Base-by-base conservation (phyloP, 371 early-diverging fungal genomes). In the Zancudomyces culisetae region DNA sequence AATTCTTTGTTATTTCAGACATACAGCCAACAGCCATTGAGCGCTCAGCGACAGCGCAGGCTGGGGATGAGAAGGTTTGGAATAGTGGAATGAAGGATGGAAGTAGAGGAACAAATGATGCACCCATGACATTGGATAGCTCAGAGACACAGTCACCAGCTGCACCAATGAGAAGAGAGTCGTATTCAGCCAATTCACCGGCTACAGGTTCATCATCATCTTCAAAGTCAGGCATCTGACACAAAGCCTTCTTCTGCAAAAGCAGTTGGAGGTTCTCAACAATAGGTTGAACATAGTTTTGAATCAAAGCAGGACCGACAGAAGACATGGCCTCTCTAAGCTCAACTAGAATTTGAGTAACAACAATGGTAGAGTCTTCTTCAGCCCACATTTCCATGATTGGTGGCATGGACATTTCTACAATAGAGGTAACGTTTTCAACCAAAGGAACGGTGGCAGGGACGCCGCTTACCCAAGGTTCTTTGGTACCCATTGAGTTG, bases 11-110 rank as follows among this genome's bases (percentile, higher is more conserved):
- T 27, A 82, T 74, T 64, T 92, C 93, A 26, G 86, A 87, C 26
- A 92, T 62, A 41, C 81, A 81, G 3, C 90, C 93, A 43, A 89
- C 73, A 2, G 88, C 83, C 87, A 90, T 89, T 23, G 85, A 80
- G 24, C 93, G 79, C 56, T 92, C 90, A 30, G 78, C 67, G 19
- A 75, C 58, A 1, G 83, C 69, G 46, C 58, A 68, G 54, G 77
- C 70, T 2, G 81, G 70, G 58, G 74, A 73, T 61, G 85, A 86
- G 58, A 63, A 87, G 57, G 79, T 83, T 22, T 74, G 69, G 51
- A 91, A 80, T 30, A 79, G 70, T n/a, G 87, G 88, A 53, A 84
- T 63, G 60, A 87, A 88, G 19, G 76, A 72, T 49, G 78, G 71
- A 63, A 83, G 78, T 64, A 77, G 79, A 1, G 72, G 71, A 19